Evolutionary conservation across 768 basidiomycete genomes (phyloP).

Genomic region (Coprinopsis cinerea): DNA sequence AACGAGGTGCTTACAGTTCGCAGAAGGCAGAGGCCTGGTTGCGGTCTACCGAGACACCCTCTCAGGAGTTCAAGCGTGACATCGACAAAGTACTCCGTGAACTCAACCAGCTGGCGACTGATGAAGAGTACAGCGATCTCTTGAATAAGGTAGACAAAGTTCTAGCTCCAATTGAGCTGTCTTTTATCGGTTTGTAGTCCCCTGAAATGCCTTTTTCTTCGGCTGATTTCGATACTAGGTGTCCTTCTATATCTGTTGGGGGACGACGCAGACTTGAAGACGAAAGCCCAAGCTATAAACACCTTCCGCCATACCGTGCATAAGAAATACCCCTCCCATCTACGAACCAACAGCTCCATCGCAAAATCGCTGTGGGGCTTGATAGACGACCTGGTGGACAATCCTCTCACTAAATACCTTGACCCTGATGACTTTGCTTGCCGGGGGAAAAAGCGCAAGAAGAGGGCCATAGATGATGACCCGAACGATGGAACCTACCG

Average conservation of each 20-base stretch:
- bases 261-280: conserved; percentile 26
- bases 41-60: conserved; percentile 32
- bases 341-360: conserved; percentile 56
- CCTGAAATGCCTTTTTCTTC: conserved; percentile 14
- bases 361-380: conserved; percentile 49
- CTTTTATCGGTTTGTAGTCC: conserved; percentile 63
- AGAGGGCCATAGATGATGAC: too few relatives aligned
- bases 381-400: background rate
- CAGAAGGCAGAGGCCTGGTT: conserved; percentile 51
- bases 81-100: conserved; percentile 50
- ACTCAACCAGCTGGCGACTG: conserved; percentile 48
- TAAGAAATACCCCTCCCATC: conserved; percentile 44
- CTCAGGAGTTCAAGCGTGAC: conserved; percentile 41
- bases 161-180: conserved; percentile 71
- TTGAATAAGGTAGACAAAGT: conserved; percentile 49
- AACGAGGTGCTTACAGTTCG: conserved; percentile 37
- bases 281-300: conserved; percentile 48
- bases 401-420: background rate
- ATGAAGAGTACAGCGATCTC: conserved; percentile 31
- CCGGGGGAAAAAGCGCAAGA: too few relatives aligned
- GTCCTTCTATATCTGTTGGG: conserved; percentile 59
- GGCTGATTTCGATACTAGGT: conserved; percentile 32
- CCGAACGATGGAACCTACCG: too few relatives aligned
- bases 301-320: conserved; percentile 55
- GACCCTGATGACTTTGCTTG: too few relatives aligned